Evolutionary conservation across 305 asterid species (phyloP), one percentile per base, ranked within the genome.

Genomic region (Fraxinus sp.): DNA sequence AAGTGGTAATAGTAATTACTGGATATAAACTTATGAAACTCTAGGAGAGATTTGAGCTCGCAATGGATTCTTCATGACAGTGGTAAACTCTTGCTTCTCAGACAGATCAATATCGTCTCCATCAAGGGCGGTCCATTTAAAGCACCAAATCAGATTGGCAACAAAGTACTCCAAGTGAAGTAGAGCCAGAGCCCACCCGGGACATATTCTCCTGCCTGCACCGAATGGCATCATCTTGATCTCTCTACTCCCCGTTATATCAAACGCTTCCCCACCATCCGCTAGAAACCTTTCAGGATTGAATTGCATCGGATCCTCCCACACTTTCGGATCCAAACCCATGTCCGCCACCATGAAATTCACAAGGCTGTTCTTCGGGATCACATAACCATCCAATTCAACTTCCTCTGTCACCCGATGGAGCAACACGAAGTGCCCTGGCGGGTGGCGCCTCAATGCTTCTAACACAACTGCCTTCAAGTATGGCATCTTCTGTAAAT

Each of bases 191-290:
- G 77, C 85, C 1, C 0, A 64, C 0, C 0, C 98, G 0, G 98
- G 97, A 81, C 97, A 88, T 1, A 90, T 81, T 55, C 97, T 88
- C 85, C 97, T 89, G 20, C 96, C 96, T 0, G 90, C 93, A 0
- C 96, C 97, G 24, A 93, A 92, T 4, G 96, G 96, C 94, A 93
- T 92, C 97, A 93, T 92, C 73, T 90, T 93, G 36, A 93, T 90
- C 91, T 88, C 98, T 39, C 86, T 92, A 46, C 85, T 88, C 35
- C 35, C 93, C 18, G 88, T 91, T 78, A 92, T 62, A 77, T 93
- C 97, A 76, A 91, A 90, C 37, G 80, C 83, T 33, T 83, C 91
- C 0, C 55, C 83, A 1, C 37, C 59, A 14, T 14, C 71, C 44
- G 22, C 46, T 82, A 89, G 41, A 82, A 94, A 94, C 26, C 98